Evolutionary conservation across 177 flowering plant genomes (phyloP).

Genomic region (Vitis hybrid): DNA sequence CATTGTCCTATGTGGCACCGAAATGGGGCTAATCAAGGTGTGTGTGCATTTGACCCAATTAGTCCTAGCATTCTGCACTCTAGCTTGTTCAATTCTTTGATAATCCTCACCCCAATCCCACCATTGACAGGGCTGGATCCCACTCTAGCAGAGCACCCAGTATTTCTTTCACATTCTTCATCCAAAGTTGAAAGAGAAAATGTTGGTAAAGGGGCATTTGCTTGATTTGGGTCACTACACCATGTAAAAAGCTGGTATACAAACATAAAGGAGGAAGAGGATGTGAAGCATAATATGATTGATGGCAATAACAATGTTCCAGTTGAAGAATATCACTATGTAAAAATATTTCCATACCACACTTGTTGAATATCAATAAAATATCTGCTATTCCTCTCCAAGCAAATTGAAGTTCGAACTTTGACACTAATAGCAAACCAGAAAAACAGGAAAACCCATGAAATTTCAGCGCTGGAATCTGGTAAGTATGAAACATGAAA

Average conservation of each 20-base stretch:
- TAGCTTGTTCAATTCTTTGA: neutral
- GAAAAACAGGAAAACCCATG: too few relatives aligned
- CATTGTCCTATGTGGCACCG: constrained; percentile 76
- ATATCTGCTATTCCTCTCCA: neutral
- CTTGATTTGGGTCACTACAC: neutral
- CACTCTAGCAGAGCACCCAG: constrained; percentile 36
- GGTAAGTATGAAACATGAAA: too few relatives aligned
- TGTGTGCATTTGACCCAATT: constrained; percentile 8
- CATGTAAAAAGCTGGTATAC: constrained; percentile 2
- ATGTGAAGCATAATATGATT: neutral
- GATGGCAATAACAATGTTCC: neutral
- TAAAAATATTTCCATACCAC: constrained; percentile 3
- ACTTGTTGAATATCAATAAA: neutral
- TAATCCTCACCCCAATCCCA: neutral
- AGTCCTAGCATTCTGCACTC: neutral
- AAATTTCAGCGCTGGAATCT: too few relatives aligned
- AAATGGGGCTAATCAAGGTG: constrained; percentile 74
- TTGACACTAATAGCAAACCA: too few relatives aligned
- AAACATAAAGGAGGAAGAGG: neutral
- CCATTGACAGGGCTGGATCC: constrained; percentile 71
- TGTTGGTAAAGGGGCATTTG: neutral
- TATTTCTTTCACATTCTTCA: neutral
- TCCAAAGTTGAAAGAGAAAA: neutral
- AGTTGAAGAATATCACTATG: neutral
- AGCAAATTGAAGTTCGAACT: too few relatives aligned